Conservation (phyloP, 2,329 filamentous ascomycete species). For the Pseudocercospora fijiensis region DNA sequence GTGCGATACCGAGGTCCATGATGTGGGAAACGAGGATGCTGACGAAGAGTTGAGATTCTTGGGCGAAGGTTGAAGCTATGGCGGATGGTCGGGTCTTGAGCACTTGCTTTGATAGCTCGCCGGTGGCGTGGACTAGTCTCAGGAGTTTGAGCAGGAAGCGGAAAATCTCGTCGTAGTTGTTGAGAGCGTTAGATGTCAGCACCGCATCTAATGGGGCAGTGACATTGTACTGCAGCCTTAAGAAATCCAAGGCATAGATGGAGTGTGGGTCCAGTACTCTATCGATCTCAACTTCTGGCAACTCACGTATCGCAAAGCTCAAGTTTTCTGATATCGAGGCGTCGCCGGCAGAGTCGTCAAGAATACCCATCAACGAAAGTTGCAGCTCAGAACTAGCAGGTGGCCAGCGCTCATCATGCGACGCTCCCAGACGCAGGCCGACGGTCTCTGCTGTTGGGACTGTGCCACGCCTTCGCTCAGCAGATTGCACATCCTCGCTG, state of each 20-base stretch:
- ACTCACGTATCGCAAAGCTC: slow-evolving; percentile 76
- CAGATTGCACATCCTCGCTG: slow-evolving; percentile 74
- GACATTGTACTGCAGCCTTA: slow-evolving; percentile 80
- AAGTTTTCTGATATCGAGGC: slow-evolving; percentile 45
- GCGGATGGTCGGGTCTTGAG: slow-evolving; percentile 12
- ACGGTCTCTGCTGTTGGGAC: slow-evolving; percentile 69
- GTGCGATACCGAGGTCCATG: slow-evolving; percentile 72
- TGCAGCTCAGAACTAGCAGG: slow-evolving; percentile 92
- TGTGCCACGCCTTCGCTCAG: slow-evolving; percentile 69
- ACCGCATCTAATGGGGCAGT: slow-evolving; percentile 69
- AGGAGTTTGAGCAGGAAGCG: slow-evolving; percentile 72
- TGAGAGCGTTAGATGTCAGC: slow-evolving; percentile 67
- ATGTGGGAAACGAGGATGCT: slow-evolving; percentile 72
- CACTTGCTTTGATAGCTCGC: slow-evolving; percentile 33
- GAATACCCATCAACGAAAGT: slow-evolving; percentile 72
- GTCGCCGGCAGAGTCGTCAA: neutral
- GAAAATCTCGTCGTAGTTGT: slow-evolving; percentile 85
- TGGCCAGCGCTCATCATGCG: slow-evolving; percentile 72
- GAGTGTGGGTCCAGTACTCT: slow-evolving; percentile 79
- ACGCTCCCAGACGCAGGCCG: slow-evolving; percentile 77
- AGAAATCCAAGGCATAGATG: slow-evolving; percentile 87
- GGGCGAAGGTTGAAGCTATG: slow-evolving; percentile 54
- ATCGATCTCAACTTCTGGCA: slow-evolving; percentile 75
- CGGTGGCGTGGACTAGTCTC: slow-evolving; percentile 64
- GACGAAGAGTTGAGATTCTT: slow-evolving; percentile 79